Base-by-base conservation (phyloP, 2,329 filamentous ascomycete genomes). In the Aspergillus sp. region DNA sequence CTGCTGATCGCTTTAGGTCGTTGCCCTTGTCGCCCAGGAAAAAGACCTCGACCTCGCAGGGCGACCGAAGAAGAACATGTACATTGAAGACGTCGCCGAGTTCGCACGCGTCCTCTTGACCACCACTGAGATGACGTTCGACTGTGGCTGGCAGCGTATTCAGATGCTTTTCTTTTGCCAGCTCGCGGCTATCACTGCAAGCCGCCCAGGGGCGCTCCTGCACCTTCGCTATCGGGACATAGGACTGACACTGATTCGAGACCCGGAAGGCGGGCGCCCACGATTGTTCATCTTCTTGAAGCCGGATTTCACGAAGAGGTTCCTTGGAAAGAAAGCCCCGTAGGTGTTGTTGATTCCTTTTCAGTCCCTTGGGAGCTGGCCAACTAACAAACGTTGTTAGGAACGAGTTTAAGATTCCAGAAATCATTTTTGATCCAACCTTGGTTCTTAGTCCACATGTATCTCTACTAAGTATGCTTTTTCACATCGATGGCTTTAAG, bases 121-220 rank as follows among this genome's bases (percentile, higher is more conserved):
- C n/a, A 74, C 62, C 11, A 71, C 58, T 32, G 60, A 73, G 56
- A 71, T 69, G 55, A 70, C 56, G 9, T 74, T 71, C 53, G 5
- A 55, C 39, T 68, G 53, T 64, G 60, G 66, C 26, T 73, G 58
- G 66, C 58, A 65, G 44, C 55, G 60, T 20, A 68, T 73, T 38
- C 34, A 66, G 41, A 38, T 67, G 7, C 60, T 66, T 17, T 48
- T 67, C 39, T 67, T 60, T 57, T 67, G 51, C 44, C 57, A 73
- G 57, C 68, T 73, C 18, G 65, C 63, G 1, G 65, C 63, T 48
- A 69, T 71, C 47, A 71, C 65, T 8, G 61, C 48, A 43, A 72
- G 57, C 53, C 58, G 62, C 51, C 59, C 57, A 53, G 44, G 57
- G 36, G 59, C 58, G 15, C 59, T 68, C 20, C 52, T 71, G 9